These are phyloP conservation scores for Psidium guajava DNA, from an alignment of 345 rosid species.

Conservation along the genomic window DNA sequence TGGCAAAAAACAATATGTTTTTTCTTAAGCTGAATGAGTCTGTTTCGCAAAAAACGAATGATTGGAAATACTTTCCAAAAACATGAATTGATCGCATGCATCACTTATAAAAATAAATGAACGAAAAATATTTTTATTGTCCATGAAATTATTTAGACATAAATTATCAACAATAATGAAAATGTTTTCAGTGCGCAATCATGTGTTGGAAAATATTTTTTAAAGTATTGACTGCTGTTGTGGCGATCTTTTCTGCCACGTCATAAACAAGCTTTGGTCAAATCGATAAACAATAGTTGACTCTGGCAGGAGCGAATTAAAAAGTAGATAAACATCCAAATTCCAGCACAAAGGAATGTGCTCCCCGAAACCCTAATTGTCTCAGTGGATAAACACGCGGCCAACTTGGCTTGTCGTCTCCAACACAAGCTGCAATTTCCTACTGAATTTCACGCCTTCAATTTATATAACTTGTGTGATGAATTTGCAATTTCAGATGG, in stretches of 20 bases:
- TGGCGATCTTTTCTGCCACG: background rate
- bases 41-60: no score
- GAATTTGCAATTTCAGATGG: background rate
- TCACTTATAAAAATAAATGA: no score
- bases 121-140: no score
- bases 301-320: background rate
- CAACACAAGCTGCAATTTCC: background rate
- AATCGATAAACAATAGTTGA: background rate
- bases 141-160: no score
- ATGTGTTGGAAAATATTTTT: no score
- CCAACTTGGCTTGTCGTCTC: background rate
- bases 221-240: background rate
- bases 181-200: no score
- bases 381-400: background rate
- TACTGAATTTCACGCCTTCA: background rate
- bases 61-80: no score
- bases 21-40: no score
- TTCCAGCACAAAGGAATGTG: background rate
- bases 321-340: background rate
- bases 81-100: no score
- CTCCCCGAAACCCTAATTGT: background rate
- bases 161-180: no score
- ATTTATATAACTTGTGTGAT: background rate
- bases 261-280: background rate
- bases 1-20: no score